Base-by-base conservation (phyloP, 2,329 filamentous ascomycete species). In the Chaetoscypha palmicola region DNA sequence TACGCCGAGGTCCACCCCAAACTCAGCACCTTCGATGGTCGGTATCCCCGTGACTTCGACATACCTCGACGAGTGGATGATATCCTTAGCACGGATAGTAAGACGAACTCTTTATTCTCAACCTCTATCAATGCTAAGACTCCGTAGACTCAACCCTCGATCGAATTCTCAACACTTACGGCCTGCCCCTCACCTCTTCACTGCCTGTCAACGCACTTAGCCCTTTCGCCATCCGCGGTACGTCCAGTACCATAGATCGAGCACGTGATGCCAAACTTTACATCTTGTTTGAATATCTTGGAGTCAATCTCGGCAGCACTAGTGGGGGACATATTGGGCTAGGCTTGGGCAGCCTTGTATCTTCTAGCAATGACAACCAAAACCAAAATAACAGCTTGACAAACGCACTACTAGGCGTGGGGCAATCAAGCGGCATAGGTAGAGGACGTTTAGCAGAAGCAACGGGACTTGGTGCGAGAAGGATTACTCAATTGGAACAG, bases 1-100 rank as follows among this genome's bases (percentile, higher is more conserved):
- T 46, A 52, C 22, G 50, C 48, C 10, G 47, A 58, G 20, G 36
- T 58, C 5, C 54, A 58, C 31, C 56, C 56, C 2, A 58, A 56
- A 24, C 14, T 54, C 10, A 37, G 31, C 24, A n/a, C 32, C 2
- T 21, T 37, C 7, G 26, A 48, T n/a, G 49, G 51, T 0, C n/a
- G 31, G 2, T 55, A 43, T 10, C 53, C 54, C 2, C n/a, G 38
- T 4, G 50, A 49, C 5, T 58, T 58, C 34, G 41, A 54, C 9
- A 23, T 19, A 2, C 56, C 54, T 5, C 37, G 37, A 23, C 23
- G 34, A 7, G 17, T 58, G 5, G 41, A 55, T 7, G 48, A 51
- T 20, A 45, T 58, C 24, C n/a, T 51, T 11, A 11, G 10, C 12
- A 48, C 54, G 39, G 45, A 53, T 10, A 32, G 54, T 57, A 47